Evolutionary conservation across 148 eudicot genomes (phyloP).

Genomic region (Dianthus caryophyllus): DNA sequence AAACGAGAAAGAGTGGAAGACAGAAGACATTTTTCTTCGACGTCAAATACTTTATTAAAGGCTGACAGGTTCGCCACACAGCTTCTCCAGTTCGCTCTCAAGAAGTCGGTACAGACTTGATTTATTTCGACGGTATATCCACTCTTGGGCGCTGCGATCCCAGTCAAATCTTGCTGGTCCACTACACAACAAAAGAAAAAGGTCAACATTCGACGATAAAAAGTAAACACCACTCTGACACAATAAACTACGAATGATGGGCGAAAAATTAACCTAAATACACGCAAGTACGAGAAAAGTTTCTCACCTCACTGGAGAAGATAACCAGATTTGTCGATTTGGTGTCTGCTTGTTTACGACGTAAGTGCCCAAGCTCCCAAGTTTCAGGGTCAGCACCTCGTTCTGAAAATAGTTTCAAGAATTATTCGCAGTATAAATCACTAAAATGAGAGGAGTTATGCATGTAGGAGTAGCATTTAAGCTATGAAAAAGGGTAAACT

Average conservation of each 20-base stretch:
- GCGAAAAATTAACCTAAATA: background rate
- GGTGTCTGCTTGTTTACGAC: slow-evolving; percentile 97
- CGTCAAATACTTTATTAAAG: slow-evolving; percentile 36
- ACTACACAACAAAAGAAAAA: slow-evolving; percentile 35
- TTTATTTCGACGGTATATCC: slow-evolving; percentile 67
- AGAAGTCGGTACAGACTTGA: slow-evolving; percentile 34
- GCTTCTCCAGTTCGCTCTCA: slow-evolving; percentile 61
- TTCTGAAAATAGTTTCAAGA: slow-evolving; percentile 41
- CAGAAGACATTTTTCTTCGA: background rate
- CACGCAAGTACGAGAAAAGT: background rate
- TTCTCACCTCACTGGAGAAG: slow-evolving; percentile 87
- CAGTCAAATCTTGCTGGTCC: slow-evolving; percentile 80
- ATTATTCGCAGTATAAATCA: background rate
- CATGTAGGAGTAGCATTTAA: background rate
- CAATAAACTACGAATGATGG: no score
- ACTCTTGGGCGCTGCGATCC: slow-evolving; percentile 50
- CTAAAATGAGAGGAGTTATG: background rate
- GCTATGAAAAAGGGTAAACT: background rate
- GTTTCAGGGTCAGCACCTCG: slow-evolving; percentile 81
- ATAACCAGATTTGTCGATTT: slow-evolving; percentile 91
- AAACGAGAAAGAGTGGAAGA: background rate
- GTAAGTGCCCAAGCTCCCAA: slow-evolving; percentile 76
- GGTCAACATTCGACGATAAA: background rate
- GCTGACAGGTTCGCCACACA: slow-evolving; percentile 52
- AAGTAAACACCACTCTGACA: background rate